Evolutionary conservation across 192 early-diverging fungal species (phyloP), one percentile per base, ranked within the genome.

Genomic region (Piromyces sp.): DNA sequence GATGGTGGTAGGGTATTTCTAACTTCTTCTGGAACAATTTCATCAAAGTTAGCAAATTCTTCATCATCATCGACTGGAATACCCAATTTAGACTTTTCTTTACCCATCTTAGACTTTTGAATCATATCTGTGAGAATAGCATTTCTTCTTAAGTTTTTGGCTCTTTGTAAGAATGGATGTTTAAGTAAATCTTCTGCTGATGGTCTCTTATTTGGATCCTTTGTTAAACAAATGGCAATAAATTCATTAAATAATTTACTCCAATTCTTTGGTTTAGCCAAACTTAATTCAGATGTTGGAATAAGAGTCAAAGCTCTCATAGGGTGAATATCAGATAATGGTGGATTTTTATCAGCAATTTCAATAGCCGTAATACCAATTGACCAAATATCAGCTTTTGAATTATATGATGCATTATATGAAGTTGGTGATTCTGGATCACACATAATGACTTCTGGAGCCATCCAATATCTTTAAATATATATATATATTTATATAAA

Each of bases 301-400:
- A 92, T 92, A 51, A 92, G 79, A 33, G 88, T 84, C 16, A 92
- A 84, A 5, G 90, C 91, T 30, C 88, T 86, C 90, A 92, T 92
- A 0, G 91, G 91, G 83, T 92, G 91, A 79, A 92, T 91, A 79
- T 92, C 91, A 51, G 87, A 86, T 22, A 91, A 84, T 19, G 91
- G 91, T 13, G 91, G 91, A 80, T 92, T 90, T 81, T 91, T 91
- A 82, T 92, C 90, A 11, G 91, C 91, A 51, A 92, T 89, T 84
- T 92, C 91, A 79, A 92, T 92, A 15, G 89, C 89, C 3, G 91
- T 92, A 85, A 92, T 92, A 29, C 91, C 91, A 33, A 92, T 90
- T 7, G 87, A 88, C 91, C 91, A 92, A 37, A 92, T 87, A 80
- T 92, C 91, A 22, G 91, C 86, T 80, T 91, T 92, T 31, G 83